Evolutionary conservation across 2,329 filamentous ascomycete species (phyloP).

Genomic region (Calycina herbarum): DNA sequence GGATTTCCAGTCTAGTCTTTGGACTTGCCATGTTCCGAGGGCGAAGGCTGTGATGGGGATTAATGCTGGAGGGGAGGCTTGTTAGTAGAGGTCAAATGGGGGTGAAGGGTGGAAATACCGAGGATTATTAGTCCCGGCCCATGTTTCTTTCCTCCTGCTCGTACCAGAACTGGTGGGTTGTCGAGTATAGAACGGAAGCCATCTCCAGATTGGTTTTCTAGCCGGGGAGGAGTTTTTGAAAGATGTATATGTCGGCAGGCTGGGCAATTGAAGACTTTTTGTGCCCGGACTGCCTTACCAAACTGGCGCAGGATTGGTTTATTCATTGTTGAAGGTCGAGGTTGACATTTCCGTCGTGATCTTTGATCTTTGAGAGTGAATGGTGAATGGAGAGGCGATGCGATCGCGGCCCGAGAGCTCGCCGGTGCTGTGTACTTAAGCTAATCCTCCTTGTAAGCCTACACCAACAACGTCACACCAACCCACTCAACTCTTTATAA

Average conservation of each 20-base stretch:
- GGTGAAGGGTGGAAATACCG: constrained; percentile 45
- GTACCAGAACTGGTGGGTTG: constrained; percentile 77
- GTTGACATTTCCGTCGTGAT: not conserved
- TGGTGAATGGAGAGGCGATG: no score
- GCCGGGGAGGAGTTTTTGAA: constrained; percentile 23
- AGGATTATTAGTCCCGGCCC: constrained; percentile 79
- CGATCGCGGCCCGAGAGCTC: no score
- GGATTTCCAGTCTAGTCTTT: constrained; percentile 91
- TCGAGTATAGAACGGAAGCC: constrained; percentile 82
- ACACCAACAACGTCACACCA: not conserved
- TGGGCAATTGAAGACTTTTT: constrained; percentile 22
- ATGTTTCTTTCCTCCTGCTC: constrained; percentile 68
- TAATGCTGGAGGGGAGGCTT: constrained; percentile 42
- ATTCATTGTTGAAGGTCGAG: constrained; percentile 24
- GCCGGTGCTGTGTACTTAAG: no score
- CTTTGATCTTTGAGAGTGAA: no score
- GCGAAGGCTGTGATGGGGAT: constrained; percentile 90
- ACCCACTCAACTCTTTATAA: not conserved
- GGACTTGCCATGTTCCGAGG: constrained; percentile 93
- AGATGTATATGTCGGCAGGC: constrained; percentile 32
- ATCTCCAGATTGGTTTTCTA: no score
- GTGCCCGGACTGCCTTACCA: not conserved
- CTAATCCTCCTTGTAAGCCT: not conserved
- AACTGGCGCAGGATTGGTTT: constrained; percentile 20
- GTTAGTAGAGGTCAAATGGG: constrained; percentile 14